These are phyloP conservation scores for Gilbertella persicaria DNA, from an alignment of 371 early-diverging fungal species.

Conservation along the genomic window DNA sequence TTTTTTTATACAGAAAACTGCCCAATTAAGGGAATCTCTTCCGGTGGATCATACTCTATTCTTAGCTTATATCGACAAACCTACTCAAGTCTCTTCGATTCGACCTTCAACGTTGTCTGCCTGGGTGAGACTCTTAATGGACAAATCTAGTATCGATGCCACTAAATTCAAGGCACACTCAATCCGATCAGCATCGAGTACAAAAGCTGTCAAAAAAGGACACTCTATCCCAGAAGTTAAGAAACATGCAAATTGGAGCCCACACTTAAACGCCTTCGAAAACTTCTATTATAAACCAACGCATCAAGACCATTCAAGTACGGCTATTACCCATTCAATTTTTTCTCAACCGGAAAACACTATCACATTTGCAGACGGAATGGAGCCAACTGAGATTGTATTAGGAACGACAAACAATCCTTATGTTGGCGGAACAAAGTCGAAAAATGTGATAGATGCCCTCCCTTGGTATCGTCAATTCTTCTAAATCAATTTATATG, in stretches of 20 bases:
- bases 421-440: conserved; percentile 8
- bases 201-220: conserved; percentile 7
- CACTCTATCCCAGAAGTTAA: conserved; percentile 2
- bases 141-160: conserved; percentile 1
- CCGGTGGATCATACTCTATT: conserved; percentile 3
- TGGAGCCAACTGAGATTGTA: conserved; percentile 14
- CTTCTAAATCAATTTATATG: not conserved
- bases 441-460: conserved; percentile 9
- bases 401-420: conserved; percentile 20
- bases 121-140: not conserved
- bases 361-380: conserved; percentile 11
- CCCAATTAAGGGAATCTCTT: not conserved
- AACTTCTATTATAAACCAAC: conserved; percentile 71
- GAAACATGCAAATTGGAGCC: conserved; percentile 13
- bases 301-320: conserved; percentile 65
- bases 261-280: conserved; percentile 2
- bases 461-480: conserved; percentile 6
- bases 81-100: not conserved
- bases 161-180: conserved; percentile 9
- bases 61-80: not conserved
- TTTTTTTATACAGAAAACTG: conserved; percentile 10
- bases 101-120: not conserved
- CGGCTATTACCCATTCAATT: conserved; percentile 79
- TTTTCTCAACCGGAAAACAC: conserved; percentile 4
- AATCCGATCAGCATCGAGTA: conserved; percentile 9